Conservation (phyloP, 1,284 basidiomycete species). For the Dichomitus squalens region DNA sequence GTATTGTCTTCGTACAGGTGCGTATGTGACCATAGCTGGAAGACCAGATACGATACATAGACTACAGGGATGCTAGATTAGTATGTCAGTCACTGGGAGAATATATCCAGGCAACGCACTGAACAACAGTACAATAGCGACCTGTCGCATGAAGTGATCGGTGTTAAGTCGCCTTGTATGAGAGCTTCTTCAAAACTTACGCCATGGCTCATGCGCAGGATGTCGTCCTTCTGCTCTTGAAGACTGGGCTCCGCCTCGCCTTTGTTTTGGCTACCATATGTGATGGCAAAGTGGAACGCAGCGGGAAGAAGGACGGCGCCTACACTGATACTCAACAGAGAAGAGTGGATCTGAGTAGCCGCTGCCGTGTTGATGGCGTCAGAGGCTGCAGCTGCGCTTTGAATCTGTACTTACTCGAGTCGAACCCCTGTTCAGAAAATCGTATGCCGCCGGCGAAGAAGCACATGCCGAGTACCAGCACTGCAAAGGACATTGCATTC, state of each 20-base stretch:
- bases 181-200: constrained; percentile 45
- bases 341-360: constrained; percentile 81
- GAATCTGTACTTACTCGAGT: constrained; percentile 52
- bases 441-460: constrained; percentile 79
- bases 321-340: constrained; percentile 79
- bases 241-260: constrained; percentile 28
- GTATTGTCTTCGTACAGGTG: constrained; percentile 72
- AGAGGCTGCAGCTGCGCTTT: neutral
- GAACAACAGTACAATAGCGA: constrained; percentile 70
- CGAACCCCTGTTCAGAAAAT: constrained; percentile 79
- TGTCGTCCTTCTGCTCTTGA: constrained; percentile 45
- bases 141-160: constrained; percentile 37
- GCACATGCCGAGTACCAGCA: constrained; percentile 71
- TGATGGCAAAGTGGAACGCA: constrained; percentile 70
- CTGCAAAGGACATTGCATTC: constrained; percentile 11
- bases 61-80: constrained; percentile 42
- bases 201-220: constrained; percentile 85
- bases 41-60: constrained; percentile 77
- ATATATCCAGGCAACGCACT: constrained; percentile 42
- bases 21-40: constrained; percentile 88
- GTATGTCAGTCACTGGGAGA: neutral
- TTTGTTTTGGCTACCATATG: constrained; percentile 25
- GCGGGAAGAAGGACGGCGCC: constrained; percentile 81
- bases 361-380: constrained; percentile 40
- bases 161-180: neutral